A percentile compares a stretch with the other conserved stretches of the same genome.
Evolutionary conservation across 495 filamentous ascomycete genomes (phyloP).

Genomic region (Penicillium bovifimosum): DNA sequence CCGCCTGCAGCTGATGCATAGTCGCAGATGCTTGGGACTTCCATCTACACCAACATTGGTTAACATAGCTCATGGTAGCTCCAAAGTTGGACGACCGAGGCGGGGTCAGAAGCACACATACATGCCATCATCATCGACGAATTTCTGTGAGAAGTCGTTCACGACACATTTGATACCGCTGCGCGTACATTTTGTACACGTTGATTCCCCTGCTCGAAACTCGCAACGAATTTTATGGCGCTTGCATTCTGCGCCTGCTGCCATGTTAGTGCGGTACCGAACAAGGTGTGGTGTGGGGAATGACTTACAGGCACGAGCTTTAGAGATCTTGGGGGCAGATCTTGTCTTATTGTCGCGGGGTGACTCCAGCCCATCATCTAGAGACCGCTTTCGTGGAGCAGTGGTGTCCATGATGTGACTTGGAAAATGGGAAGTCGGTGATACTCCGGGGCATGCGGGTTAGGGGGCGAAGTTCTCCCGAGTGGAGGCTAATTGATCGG

Average conservation of each 20-base stretch:
- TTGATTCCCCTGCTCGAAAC: constrained; percentile 37
- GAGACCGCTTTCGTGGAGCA: constrained; percentile 39
- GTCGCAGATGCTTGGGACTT: constrained; percentile 39
- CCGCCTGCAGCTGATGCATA: constrained; percentile 40
- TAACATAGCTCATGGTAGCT: constrained; percentile 5
- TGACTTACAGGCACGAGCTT: constrained; percentile 44
- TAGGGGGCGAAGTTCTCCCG: constrained; percentile 16
- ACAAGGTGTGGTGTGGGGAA: constrained; percentile 15
- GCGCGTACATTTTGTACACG: constrained; percentile 42
- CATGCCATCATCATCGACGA: constrained; percentile 44
- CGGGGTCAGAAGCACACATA: constrained; percentile 19
- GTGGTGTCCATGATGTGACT: constrained; percentile 30
- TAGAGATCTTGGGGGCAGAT: constrained; percentile 37
- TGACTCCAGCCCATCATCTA: constrained; percentile 35
- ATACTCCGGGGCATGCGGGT: constrained; percentile 31
- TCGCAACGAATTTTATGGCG: constrained; percentile 47
- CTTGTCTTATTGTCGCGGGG: constrained; percentile 22
- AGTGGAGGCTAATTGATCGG: constrained; percentile 6
- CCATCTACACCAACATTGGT: constrained; percentile 29
- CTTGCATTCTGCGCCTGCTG: constrained; percentile 44
- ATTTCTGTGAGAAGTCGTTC: constrained; percentile 47
- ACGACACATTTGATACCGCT: constrained; percentile 45
- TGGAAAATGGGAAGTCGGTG: constrained; percentile 19
- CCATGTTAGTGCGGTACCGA: background rate
- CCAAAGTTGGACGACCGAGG: background rate